phyloP scores from a whole-genome alignment of 352 stramenopile genomes.

The Phytophthora sansomeana region DNA sequence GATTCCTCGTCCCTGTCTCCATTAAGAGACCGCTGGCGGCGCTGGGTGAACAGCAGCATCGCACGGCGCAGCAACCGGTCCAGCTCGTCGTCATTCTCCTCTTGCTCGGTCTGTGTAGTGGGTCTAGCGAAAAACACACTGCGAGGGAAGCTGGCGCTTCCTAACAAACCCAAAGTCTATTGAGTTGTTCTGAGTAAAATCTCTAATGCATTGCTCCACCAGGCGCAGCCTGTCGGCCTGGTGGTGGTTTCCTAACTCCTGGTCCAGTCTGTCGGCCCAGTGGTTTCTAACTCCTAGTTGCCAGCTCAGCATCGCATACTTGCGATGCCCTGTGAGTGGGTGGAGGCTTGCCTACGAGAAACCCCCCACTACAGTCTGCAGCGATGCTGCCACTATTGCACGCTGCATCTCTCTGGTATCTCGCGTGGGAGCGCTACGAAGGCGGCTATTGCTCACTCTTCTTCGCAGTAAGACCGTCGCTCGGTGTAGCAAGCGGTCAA shows the following conservation, averaged over 20 bases:
- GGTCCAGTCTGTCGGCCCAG: not conserved
- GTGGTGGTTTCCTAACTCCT: too few relatives aligned
- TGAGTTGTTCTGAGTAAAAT: too few relatives aligned
- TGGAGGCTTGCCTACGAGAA: too few relatives aligned
- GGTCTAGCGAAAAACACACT: too few relatives aligned
- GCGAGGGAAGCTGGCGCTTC: too few relatives aligned
- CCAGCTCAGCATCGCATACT: too few relatives aligned
- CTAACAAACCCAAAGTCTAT: too few relatives aligned
- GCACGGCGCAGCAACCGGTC: conserved; percentile 5
- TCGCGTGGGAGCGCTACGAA: not conserved
- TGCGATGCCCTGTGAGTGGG: too few relatives aligned
- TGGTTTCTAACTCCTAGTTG: not conserved
- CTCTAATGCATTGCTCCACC: too few relatives aligned
- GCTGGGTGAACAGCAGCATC: conserved; percentile 9
- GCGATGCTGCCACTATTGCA: too few relatives aligned
- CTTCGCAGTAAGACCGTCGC: conserved; percentile 8
- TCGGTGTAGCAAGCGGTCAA: conserved; percentile 10
- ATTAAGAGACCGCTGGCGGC: not conserved
- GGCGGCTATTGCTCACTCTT: not conserved
- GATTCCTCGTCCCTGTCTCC: not conserved
- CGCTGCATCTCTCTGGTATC: not conserved
- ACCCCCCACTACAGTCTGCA: conserved; percentile 14
- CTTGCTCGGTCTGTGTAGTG: not conserved
- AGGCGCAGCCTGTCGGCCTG: too few relatives aligned
- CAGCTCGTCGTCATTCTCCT: conserved; percentile 12